phyloP scores from a whole-genome alignment of 768 basidiomycete species.

The Amyloporia xantha region DNA sequence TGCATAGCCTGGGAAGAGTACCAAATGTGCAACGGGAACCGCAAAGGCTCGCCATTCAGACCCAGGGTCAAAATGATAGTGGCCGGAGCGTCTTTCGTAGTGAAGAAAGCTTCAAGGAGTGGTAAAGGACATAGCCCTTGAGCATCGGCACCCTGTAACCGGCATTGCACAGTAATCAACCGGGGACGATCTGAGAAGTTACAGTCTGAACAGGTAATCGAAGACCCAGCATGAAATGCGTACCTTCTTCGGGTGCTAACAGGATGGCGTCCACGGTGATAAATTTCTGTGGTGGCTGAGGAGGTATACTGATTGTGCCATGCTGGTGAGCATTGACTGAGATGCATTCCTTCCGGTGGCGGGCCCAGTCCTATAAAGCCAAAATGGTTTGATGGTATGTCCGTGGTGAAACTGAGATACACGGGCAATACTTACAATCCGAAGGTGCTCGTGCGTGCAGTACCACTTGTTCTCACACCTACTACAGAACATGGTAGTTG shows the following conservation, averaged over 20 bases:
- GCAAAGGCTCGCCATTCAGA: conserved; percentile 71
- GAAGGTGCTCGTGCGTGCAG: conserved; percentile 71
- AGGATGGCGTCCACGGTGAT: conserved; percentile 67
- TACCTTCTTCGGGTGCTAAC: conserved; percentile 73
- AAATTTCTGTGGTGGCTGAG: conserved; percentile 60
- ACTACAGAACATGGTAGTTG: conserved; percentile 84
- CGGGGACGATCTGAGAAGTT: conserved; percentile 56
- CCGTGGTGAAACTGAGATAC: background rate
- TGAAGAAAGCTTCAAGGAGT: conserved; percentile 55
- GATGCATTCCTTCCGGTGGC: conserved; percentile 66
- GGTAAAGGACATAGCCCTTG: conserved; percentile 72
- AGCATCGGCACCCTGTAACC: conserved; percentile 60
- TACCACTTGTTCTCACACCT: conserved; percentile 82
- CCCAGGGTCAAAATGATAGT: conserved; percentile 77
- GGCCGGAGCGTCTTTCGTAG: conserved; percentile 48
- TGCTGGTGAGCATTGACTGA: conserved; percentile 47
- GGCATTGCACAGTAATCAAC: conserved; percentile 64
- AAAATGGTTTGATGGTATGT: background rate
- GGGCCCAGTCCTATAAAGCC: conserved; percentile 77
- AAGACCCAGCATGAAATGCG: conserved; percentile 5
- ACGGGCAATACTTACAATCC: conserved; percentile 39
- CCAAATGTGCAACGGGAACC: conserved; percentile 81
- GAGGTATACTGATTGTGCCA: conserved; percentile 70
- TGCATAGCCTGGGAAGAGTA: conserved; percentile 63
- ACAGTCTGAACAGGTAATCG: conserved; percentile 7